These are phyloP conservation scores for Barnettozyma vustinii DNA, from an alignment of 805 yeast species.

Conservation along the genomic window DNA sequence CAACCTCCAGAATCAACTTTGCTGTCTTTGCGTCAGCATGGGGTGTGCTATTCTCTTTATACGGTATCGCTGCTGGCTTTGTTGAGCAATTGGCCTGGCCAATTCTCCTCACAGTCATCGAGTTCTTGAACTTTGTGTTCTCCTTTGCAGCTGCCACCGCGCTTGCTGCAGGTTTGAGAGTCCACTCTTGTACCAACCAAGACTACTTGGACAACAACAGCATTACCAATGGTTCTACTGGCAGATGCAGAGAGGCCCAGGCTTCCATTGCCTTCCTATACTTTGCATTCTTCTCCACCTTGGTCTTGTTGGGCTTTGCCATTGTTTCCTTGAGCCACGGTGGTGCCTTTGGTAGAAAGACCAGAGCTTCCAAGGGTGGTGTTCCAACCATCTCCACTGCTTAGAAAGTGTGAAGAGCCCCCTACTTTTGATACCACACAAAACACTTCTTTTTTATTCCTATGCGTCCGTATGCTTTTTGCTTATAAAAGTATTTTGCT, in stretches of 20 bases:
- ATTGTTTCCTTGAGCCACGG: conserved; percentile 50
- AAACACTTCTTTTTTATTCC: neutral
- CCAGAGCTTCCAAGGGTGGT: conserved; percentile 55
- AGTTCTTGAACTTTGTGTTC: conserved; percentile 86
- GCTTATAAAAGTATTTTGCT: neutral
- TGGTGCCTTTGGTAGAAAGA: conserved; percentile 49
- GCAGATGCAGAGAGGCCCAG: conserved; percentile 95
- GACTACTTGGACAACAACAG: conserved; percentile 58
- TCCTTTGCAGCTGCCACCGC: conserved; percentile 94
- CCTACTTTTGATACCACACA: neutral
- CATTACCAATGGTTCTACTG: conserved; percentile 67
- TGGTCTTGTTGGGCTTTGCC: conserved; percentile 55
- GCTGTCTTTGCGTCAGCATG: conserved; percentile 84
- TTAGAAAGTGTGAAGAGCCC: conserved; percentile 27
- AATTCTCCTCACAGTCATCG: conserved; percentile 62
- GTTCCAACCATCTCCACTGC: conserved; percentile 77
- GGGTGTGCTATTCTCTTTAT: conserved; percentile 74
- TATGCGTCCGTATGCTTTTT: neutral
- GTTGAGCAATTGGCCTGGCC: conserved; percentile 85
- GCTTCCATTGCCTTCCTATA: conserved; percentile 76
- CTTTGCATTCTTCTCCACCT: conserved; percentile 73
- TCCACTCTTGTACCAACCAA: conserved; percentile 77
- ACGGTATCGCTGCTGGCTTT: conserved; percentile 74
- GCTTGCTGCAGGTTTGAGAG: conserved; percentile 82
- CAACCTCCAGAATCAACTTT: conserved; percentile 79